These are phyloP conservation scores for Lasiodiplodia hormozganensis DNA, from an alignment of 2,329 filamentous ascomycete genomes.

Conservation along the genomic window DNA sequence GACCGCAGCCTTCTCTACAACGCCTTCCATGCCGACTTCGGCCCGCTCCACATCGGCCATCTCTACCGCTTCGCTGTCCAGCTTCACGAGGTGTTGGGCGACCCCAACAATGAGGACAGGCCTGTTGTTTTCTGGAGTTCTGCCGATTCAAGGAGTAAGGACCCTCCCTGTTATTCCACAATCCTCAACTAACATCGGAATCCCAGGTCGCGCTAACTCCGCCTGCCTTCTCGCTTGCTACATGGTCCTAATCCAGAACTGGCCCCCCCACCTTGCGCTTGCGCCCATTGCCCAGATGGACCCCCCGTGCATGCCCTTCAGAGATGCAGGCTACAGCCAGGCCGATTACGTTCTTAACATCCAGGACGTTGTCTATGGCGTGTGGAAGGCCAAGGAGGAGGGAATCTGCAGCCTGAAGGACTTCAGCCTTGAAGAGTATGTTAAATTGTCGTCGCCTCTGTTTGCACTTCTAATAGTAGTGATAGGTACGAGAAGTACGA, in stretches of 20 bases:
- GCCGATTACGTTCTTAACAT: constrained; percentile 95
- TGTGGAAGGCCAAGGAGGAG: constrained; percentile 99
- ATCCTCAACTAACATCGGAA: background rate
- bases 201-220: constrained; percentile 82
- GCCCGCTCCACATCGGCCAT: constrained; percentile 95
- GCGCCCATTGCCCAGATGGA: constrained; percentile 97
- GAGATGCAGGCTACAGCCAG: constrained; percentile 97
- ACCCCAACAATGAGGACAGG: constrained; percentile 86
- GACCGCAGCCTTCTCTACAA: constrained; percentile 95
- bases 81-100: constrained; percentile 92
- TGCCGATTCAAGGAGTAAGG: constrained; percentile 86
- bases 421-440: constrained; percentile 89
- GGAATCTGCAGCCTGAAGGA: constrained; percentile 88
- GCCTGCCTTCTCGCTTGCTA: constrained; percentile 96
- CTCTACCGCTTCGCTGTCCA: constrained; percentile 95
- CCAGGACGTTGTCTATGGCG: constrained; percentile 96
- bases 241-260: constrained; percentile 98
- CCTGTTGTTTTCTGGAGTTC: constrained; percentile 97
- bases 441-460: constrained; percentile 26
- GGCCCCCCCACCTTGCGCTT: constrained; percentile 93
- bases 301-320: constrained; percentile 97
- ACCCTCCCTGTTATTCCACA: background rate
- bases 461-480: constrained; percentile 33
- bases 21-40: constrained; percentile 98
- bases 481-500: constrained; percentile 86